Evolutionary conservation across 768 basidiomycete species (phyloP).

Genomic region (Rhizopogon vulgaris): DNA sequence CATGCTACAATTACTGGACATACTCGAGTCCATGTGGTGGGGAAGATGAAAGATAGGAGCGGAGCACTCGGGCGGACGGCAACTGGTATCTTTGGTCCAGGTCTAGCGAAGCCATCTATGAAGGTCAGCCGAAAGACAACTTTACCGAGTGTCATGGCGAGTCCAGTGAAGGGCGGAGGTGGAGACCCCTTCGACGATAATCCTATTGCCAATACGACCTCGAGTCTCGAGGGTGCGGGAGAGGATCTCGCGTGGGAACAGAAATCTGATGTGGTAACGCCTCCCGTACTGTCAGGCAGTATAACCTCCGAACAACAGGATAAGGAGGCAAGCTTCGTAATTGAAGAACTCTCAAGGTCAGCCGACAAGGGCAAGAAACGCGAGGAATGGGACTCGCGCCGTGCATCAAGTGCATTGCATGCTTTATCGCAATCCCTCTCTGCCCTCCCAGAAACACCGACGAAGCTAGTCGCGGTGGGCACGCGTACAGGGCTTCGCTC

Average conservation of each 20-base stretch:
- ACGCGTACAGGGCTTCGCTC: slow-evolving; percentile 44
- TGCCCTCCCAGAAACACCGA: slow-evolving; percentile 36
- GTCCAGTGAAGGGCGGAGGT: slow-evolving; percentile 37
- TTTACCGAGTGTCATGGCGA: slow-evolving; percentile 38
- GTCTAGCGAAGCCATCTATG: slow-evolving; percentile 8
- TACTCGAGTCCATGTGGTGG: slow-evolving; percentile 1
- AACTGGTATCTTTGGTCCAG: slow-evolving; percentile 18
- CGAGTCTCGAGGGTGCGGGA: neutral
- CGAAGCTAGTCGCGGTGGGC: slow-evolving; percentile 34
- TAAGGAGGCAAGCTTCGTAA: slow-evolving; percentile 8
- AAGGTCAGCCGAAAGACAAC: slow-evolving; percentile 39
- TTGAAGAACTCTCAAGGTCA: slow-evolving; percentile 5
- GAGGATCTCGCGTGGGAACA: slow-evolving; percentile 6
- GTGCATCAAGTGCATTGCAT: slow-evolving; percentile 40
- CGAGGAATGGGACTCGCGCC: slow-evolving; percentile 9
- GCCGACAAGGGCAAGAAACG: slow-evolving; percentile 20
- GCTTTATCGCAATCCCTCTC: slow-evolving; percentile 58
- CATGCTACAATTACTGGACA: slow-evolving; percentile 12
- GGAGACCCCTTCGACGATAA: neutral
- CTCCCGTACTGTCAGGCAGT: slow-evolving; percentile 5
- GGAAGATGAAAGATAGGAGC: neutral
- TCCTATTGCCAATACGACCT: neutral
- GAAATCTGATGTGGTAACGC: slow-evolving; percentile 7
- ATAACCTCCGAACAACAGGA: slow-evolving; percentile 8
- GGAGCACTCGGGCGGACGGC: slow-evolving; percentile 5